These are phyloP conservation scores for Blastobotrys americana DNA, from an alignment of 805 yeast genomes.

Conservation along the genomic window DNA sequence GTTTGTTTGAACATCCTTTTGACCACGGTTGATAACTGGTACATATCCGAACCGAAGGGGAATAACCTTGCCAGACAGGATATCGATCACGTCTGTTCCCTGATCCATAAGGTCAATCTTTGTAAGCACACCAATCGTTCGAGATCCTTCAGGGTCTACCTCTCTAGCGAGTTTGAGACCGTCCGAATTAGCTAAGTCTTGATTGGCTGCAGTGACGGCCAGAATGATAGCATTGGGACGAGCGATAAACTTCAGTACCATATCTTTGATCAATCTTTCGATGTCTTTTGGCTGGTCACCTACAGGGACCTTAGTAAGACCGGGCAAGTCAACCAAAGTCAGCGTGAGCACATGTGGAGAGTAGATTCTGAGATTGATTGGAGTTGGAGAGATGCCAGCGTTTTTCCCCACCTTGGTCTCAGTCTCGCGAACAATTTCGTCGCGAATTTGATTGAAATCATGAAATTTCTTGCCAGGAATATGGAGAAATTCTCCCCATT, in stretches of 20 bases:
- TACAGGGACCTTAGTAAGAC: conserved; percentile 95
- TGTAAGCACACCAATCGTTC: conserved; percentile 95
- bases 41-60: conserved; percentile 94
- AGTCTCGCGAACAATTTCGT: conserved; percentile 86
- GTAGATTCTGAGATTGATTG: conserved; percentile 86
- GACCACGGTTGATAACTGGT: conserved; percentile 96
- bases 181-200: conserved; percentile 94
- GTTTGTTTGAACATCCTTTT: conserved; percentile 82
- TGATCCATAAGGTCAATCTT: conserved; percentile 97
- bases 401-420: conserved; percentile 66
- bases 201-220: conserved; percentile 94
- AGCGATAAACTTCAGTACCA: conserved; percentile 87
- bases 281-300: conserved; percentile 99
- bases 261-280: conserved; percentile 85
- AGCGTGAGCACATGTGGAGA: conserved; percentile 93
- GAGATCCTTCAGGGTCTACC: conserved; percentile 90
- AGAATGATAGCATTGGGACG: conserved; percentile 93
- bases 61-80: conserved; percentile 89
- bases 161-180: conserved; percentile 94
- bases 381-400: conserved; percentile 84
- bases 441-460: conserved; percentile 82
- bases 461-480: conserved; percentile 80
- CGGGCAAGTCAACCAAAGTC: conserved; percentile 94
- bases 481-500: conserved; percentile 98
- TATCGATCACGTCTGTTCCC: conserved; percentile 95